Evolutionary conservation across 495 filamentous ascomycete species (phyloP), one percentile per base, ranked within the genome.

Genomic region (Hypoxylon fragiforme): DNA sequence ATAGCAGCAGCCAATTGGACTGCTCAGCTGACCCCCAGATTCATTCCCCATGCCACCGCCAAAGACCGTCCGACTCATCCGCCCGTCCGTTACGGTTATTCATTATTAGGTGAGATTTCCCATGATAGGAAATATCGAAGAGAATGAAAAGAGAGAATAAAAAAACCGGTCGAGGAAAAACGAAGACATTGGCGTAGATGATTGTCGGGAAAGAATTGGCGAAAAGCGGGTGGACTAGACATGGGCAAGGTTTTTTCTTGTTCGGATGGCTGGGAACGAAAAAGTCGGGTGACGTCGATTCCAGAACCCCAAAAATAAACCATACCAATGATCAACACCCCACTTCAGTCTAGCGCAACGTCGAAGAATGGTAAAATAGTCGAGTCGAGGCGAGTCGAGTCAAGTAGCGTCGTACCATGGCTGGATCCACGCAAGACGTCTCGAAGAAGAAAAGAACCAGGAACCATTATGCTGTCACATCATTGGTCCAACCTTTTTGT

Each of bases 261-360:
- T n/a, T n/a, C n/a, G n/a, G n/a, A n/a, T n/a, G n/a, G n/a, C n/a
- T n/a, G n/a, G n/a, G n/a, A n/a, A n/a, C n/a, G n/a, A n/a, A n/a
- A n/a, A 56, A 34, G 38, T 53, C 44, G 47, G 53, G 47, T 62
- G 58, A 56, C 52, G 58, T 56, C 47, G 52, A 32, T 56, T 47
- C 9, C 24, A 9, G 24, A 52, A n/a, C 42, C 43, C 47, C 50
- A 28, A 50, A 7, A 35, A n/a, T n/a, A 42, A 37, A 15, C 34
- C 34, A 1, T 14, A 13, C 34, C n/a, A 37, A 4, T 37, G 5
- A 14, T 18, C 14, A 14, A 37, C 24, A 42, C 53, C 22, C 9
- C 44, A 35, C 16, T 38, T 22, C 28, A 48, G 19, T 31, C 28
- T 48, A 15, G 22, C 48, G 7, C 36, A 49, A 40, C 26, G 7